These are phyloP conservation scores for Lactarius psammicola DNA, from an alignment of 768 basidiomycete genomes.

Conservation along the genomic window DNA sequence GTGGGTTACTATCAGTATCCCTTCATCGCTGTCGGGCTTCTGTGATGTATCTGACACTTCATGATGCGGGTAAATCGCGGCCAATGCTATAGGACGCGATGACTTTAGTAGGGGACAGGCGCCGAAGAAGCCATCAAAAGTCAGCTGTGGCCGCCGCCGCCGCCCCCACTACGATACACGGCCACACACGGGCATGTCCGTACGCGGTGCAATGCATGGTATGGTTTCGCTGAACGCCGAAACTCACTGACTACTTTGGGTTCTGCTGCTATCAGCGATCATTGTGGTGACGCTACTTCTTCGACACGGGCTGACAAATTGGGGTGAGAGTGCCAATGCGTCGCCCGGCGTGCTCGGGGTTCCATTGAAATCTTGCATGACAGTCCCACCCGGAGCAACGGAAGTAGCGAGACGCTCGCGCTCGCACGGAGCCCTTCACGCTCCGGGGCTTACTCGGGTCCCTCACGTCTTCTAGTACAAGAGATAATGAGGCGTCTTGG, in stretches of 20 bases:
- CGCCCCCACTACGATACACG: too few species aligned
- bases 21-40: neutral
- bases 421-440: slow-evolving; percentile 31
- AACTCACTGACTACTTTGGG: too few species aligned
- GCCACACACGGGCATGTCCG: too few species aligned
- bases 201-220: too few species aligned
- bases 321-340: slow-evolving; percentile 15
- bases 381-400: slow-evolving; percentile 17
- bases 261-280: too few species aligned
- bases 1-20: slow-evolving; percentile 65
- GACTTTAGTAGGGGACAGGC: slow-evolving; percentile 45
- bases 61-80: slow-evolving; percentile 22
- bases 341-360: slow-evolving; percentile 26
- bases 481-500: slow-evolving; percentile 2
- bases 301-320: slow-evolving; percentile 40
- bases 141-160: too few species aligned
- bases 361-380: neutral
- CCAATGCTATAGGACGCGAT: slow-evolving; percentile 40
- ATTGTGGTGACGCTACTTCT: too few species aligned
- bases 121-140: slow-evolving; percentile 46
- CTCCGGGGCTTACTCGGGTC: slow-evolving; percentile 17
- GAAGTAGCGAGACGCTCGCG: slow-evolving; percentile 32
- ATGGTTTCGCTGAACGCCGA: too few species aligned
- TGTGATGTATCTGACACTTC: neutral
- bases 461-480: neutral